Evolutionary conservation across 768 basidiomycete genomes (phyloP), one percentile per base, ranked within the genome.

Genomic region (Lactarius deliciosus): DNA sequence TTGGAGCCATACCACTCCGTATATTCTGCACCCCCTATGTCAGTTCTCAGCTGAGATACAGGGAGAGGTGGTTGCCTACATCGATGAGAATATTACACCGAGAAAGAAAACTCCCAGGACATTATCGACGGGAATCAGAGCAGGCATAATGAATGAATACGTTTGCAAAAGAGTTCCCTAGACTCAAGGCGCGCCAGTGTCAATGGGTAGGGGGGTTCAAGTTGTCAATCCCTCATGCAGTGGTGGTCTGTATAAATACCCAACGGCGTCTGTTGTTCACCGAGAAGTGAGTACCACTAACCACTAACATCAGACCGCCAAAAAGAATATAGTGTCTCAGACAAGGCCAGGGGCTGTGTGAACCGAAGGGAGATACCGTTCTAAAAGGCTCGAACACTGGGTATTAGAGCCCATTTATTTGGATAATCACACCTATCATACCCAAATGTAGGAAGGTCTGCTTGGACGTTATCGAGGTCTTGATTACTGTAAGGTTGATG

Each of bases 41-140:
- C 45, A 60, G 28, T 2, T 55, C 61, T 62, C 25, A 5, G 10
- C 13, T 1, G 18, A 32, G 54, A 45, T n/a, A 32, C n/a, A 11
- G 10, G 25, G 34, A 55, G n/a, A 40, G 53, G 53, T 55, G 2
- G 38, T 22, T 34, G 28, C 34, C 34, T 28, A 62, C 61, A 63
- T 57, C 3, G 63, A 63, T 18, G 63, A 63, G 20, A 57, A 18
- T 56, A 57, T n/a, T 15, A 63, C n/a, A 22, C 63, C 63, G 5
- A 63, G 3, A 45, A 57, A 43, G 28, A 63, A 25, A 18, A 43
- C 20, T 15, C 63, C 63, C 20, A 63, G 11, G 30, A 57, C 16
- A 47, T 47, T 25, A 6, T 41, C 55, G 5, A 40, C 15, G 38
- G 36, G 53, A 30, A 62, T 55, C 22, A 57, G 41, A n/a, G 63